Percentiles rank a stretch among this genome's conserved stretches.
Conservation (phyloP, 305 asterid species). For the Salvia sclarea region DNA sequence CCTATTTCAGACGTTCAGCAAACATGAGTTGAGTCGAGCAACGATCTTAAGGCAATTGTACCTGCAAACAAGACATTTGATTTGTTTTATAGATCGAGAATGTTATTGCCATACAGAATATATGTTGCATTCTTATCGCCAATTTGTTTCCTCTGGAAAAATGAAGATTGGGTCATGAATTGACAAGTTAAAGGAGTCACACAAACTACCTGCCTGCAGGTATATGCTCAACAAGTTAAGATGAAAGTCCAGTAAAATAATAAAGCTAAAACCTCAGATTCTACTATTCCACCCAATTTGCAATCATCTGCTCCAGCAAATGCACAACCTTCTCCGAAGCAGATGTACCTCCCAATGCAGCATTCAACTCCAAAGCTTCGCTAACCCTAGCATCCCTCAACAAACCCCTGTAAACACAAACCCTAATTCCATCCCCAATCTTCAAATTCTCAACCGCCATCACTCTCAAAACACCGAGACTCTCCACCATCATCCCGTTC, state of each 20-base stretch:
- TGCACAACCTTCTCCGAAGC: conserved; percentile 34
- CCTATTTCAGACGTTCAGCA: too few relatives aligned
- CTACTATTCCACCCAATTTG: conserved; percentile 47
- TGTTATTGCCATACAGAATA: too few relatives aligned
- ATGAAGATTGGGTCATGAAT: too few relatives aligned
- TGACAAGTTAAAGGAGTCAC: too few relatives aligned
- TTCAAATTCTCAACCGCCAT: conserved; percentile 45
- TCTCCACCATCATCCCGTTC: conserved; percentile 47
- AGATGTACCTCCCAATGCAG: conserved; percentile 36
- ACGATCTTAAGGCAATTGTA: too few relatives aligned
- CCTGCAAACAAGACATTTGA: too few relatives aligned
- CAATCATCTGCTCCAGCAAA: conserved; percentile 46
- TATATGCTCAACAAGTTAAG: not conserved
- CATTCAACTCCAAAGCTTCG: conserved; percentile 52
- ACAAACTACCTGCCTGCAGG: too few relatives aligned
- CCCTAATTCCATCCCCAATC: conserved; percentile 41
- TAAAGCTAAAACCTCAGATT: not conserved
- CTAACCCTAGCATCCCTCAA: conserved; percentile 65
- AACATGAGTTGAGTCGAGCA: too few relatives aligned
- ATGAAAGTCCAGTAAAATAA: not conserved
- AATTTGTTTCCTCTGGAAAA: too few relatives aligned
- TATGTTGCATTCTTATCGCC: too few relatives aligned
- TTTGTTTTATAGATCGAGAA: too few relatives aligned
- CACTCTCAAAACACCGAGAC: conserved; percentile 48
- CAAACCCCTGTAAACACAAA: conserved; percentile 44